phyloP scores from a whole-genome alignment of 192 early-diverging fungal species.

The Glomus cerebriforme region DNA sequence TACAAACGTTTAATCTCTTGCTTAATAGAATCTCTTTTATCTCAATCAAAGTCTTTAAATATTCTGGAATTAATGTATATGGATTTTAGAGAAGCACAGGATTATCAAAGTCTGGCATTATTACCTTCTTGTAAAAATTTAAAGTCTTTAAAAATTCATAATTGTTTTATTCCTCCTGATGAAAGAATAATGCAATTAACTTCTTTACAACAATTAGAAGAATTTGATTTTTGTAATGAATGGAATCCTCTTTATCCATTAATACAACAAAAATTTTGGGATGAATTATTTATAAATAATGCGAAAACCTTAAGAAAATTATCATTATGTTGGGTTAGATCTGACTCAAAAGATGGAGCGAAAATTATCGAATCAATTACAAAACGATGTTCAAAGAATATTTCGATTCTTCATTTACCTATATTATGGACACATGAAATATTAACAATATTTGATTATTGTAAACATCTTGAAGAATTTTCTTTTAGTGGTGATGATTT shows the following conservation, averaged over 20 bases:
- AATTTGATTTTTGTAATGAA: slow-evolving; percentile 5
- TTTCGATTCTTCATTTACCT: not conserved
- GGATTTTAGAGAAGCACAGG: not conserved
- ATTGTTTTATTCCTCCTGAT: slow-evolving; percentile 9
- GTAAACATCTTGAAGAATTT: not conserved
- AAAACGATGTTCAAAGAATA: not conserved
- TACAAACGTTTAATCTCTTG: not conserved
- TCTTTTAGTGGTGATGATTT: not conserved
- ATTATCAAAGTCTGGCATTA: not conserved
- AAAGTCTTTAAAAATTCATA: not conserved
- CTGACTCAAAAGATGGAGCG: not conserved
- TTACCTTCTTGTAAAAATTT: not conserved
- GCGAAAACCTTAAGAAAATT: not conserved
- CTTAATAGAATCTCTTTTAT: not conserved
- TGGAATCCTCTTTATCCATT: not conserved
- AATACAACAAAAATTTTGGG: not conserved
- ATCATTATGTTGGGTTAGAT: not conserved
- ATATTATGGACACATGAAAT: not conserved
- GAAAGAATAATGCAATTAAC: not conserved
- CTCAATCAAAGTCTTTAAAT: not conserved
- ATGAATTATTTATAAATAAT: not conserved
- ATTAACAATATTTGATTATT: not conserved
- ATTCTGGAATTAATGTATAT: not conserved
- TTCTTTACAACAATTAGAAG: not conserved
- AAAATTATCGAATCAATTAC: not conserved